Percentiles rank a stretch among this genome's conserved stretches.
These are phyloP conservation scores for Cardamine resedifolia DNA, from an alignment of 345 rosid genomes.

Conservation along the genomic window DNA sequence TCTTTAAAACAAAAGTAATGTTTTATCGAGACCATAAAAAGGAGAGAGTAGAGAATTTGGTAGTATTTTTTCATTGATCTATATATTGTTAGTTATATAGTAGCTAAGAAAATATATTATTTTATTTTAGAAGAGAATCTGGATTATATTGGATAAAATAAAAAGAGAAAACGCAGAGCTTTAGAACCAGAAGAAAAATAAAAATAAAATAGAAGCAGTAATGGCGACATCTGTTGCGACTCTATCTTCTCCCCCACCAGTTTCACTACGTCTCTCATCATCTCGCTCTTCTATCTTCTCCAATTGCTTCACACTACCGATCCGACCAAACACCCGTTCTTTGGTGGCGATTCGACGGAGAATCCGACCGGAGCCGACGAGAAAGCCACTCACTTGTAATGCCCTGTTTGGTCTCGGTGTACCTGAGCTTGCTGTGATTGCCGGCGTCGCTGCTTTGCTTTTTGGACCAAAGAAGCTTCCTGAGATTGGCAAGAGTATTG, in stretches of 20 bases:
- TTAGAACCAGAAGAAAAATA: conserved; percentile 13
- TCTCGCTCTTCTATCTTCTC: conserved; percentile 52
- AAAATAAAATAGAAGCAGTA: neutral
- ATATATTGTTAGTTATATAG: neutral
- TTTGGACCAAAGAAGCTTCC: conserved; percentile 98
- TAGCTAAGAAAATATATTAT: neutral
- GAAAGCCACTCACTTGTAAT: conserved; percentile 62
- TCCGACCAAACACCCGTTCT: conserved; percentile 30
- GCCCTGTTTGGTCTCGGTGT: conserved; percentile 93
- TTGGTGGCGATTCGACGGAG: conserved; percentile 46
- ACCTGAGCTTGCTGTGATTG: conserved; percentile 94
- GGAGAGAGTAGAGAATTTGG: neutral
- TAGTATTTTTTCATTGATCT: neutral
- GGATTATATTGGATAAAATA: conserved; percentile 6
- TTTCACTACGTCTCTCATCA: conserved; percentile 50
- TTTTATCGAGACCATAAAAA: no score
- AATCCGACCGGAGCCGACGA: conserved; percentile 38
- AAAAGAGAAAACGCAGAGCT: neutral
- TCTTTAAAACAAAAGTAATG: no score
- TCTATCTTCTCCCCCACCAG: conserved; percentile 46
- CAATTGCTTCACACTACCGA: conserved; percentile 9
- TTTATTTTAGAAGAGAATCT: neutral
- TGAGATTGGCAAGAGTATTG: conserved; percentile 89
- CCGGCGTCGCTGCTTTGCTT: conserved; percentile 85
- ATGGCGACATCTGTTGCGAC: conserved; percentile 69